Conservation (phyloP, 495 filamentous ascomycete species). For the Parmelia sp. region DNA sequence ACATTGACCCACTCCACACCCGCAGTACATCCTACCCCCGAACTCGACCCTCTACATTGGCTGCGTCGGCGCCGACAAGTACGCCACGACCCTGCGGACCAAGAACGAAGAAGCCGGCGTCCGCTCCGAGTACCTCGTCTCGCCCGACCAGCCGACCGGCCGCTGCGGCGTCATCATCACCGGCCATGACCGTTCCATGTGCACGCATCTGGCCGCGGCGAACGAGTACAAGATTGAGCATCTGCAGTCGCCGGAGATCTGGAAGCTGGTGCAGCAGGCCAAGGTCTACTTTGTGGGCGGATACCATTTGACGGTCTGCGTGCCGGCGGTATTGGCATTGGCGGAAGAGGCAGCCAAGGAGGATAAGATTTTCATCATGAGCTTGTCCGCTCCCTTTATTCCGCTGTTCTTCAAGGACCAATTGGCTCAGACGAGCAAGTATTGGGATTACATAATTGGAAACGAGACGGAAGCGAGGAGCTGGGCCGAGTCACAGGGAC, state of each 20-base stretch:
- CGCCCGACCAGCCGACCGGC: constrained; percentile 73
- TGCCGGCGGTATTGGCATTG: constrained; percentile 80
- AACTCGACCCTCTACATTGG: constrained; percentile 88
- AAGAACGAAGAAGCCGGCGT: constrained; percentile 77
- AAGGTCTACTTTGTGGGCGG: constrained; percentile 88
- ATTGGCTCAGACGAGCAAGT: constrained; percentile 73
- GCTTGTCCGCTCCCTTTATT: constrained; percentile 91
- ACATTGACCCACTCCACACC: neutral
- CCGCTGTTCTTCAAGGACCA: constrained; percentile 95
- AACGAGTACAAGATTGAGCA: constrained; percentile 96
- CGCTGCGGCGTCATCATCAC: constrained; percentile 96
- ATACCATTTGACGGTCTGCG: constrained; percentile 83
- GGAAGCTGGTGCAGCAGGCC: constrained; percentile 82
- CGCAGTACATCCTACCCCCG: constrained; percentile 78
- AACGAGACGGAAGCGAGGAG: constrained; percentile 91
- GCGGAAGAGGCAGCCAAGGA: constrained; percentile 79
- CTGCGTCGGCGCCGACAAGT: constrained; percentile 87
- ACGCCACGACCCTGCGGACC: constrained; percentile 74
- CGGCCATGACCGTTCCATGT: constrained; percentile 85
- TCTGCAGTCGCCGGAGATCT: constrained; percentile 82
- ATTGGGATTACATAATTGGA: constrained; percentile 94
- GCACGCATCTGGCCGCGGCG: constrained; percentile 91
- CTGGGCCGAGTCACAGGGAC: constrained; percentile 74
- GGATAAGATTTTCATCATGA: constrained; percentile 88
- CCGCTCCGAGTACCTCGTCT: constrained; percentile 86